Conservation (phyloP, 139 green algal genomes). For the Chlorella sorokiniana region DNA sequence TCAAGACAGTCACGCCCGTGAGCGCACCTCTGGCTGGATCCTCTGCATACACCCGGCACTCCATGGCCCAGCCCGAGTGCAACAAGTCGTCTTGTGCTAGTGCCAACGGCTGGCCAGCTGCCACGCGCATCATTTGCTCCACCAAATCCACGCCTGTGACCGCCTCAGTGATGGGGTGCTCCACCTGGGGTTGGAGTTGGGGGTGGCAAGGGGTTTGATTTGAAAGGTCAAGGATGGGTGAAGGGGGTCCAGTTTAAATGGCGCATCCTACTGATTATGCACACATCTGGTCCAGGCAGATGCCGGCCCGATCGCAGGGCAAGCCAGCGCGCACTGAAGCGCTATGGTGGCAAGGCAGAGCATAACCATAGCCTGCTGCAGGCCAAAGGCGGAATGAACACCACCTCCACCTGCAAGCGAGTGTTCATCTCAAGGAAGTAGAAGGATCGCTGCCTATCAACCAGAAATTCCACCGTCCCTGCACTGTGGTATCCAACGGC, state of each 20-base stretch:
- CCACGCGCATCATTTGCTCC: conserved; percentile 53
- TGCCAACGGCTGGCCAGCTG: conserved; percentile 39
- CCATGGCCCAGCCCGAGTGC: conserved; percentile 47
- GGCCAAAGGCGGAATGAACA: too few relatives aligned
- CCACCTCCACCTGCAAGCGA: conserved; percentile 35
- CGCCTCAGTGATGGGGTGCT: conserved; percentile 51
- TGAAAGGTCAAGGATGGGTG: not conserved
- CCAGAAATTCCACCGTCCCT: conserved; percentile 56
- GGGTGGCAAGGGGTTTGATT: not conserved
- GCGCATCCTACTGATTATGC: too few relatives aligned
- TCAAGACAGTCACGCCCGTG: not conserved
- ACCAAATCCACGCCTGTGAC: conserved; percentile 49
- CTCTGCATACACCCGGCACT: conserved; percentile 66
- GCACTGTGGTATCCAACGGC: conserved; percentile 65
- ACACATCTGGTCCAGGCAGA: too few relatives aligned
- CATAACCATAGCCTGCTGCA: too few relatives aligned
- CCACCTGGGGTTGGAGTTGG: conserved; percentile 40
- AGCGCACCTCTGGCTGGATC: conserved; percentile 25
- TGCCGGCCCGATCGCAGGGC: too few relatives aligned
- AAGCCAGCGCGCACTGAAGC: too few relatives aligned
- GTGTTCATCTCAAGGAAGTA: conserved; percentile 66
- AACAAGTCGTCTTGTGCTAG: conserved; percentile 48
- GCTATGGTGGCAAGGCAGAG: too few relatives aligned
- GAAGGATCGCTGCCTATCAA: conserved; percentile 48
- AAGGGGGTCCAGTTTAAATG: too few relatives aligned